These are phyloP conservation scores for Fusarium sp. DNA, from an alignment of 2,329 filamentous ascomycete genomes.

Conservation along the genomic window DNA sequence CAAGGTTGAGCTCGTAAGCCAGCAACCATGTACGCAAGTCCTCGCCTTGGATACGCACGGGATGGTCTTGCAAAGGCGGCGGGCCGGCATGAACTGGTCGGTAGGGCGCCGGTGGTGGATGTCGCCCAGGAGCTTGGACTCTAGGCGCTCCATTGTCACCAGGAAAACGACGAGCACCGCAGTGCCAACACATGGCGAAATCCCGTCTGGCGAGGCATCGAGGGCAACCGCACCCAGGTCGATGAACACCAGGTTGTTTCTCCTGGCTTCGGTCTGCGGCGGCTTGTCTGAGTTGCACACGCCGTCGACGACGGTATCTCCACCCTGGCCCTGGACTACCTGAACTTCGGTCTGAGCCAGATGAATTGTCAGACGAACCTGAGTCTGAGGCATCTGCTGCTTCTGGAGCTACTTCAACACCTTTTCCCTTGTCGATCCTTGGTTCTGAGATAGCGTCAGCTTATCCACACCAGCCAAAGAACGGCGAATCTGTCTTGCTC, in stretches of 20 bases:
- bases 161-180: conserved; percentile 35
- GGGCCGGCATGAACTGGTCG: conserved; percentile 1
- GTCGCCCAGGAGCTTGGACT: neutral
- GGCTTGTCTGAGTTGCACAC: conserved; percentile 12
- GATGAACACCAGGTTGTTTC: conserved; percentile 59
- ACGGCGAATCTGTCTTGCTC: conserved; percentile 22
- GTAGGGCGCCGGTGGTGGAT: neutral
- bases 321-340: conserved; percentile 26
- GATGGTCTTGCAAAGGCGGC: neutral
- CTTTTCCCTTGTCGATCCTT: conserved; percentile 57
- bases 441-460: conserved; percentile 35
- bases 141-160: neutral
- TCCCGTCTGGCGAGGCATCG: conserved; percentile 49
- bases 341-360: conserved; percentile 29
- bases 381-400: conserved; percentile 50
- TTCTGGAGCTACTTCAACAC: conserved; percentile 40
- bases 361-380: conserved; percentile 45
- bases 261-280: conserved; percentile 41
- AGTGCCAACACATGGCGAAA: conserved; percentile 40
- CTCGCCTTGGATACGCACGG: conserved; percentile 54
- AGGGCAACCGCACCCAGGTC: conserved; percentile 58
- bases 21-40: conserved; percentile 62
- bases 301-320: conserved; percentile 30
- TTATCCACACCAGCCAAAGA: neutral
- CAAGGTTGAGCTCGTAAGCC: conserved; percentile 59